These are phyloP conservation scores for Malus fusca DNA, from an alignment of 306 rosid species.

Conservation along the genomic window DNA sequence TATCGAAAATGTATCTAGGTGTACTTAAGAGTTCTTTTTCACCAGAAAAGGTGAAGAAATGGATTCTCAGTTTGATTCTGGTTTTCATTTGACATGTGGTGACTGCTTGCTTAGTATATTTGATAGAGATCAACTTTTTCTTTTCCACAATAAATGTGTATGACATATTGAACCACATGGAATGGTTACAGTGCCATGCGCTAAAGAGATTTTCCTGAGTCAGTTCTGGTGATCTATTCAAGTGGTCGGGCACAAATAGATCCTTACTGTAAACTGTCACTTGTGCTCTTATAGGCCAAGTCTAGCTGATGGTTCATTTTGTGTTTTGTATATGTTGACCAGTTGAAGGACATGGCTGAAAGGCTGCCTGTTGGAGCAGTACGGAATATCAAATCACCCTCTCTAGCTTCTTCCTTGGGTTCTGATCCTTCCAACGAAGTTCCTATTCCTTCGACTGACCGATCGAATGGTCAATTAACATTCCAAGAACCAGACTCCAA, in stretches of 20 bases:
- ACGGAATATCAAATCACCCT: constrained; percentile 63
- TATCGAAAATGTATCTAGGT: not conserved
- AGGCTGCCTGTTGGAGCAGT: constrained; percentile 87
- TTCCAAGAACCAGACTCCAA: constrained; percentile 60
- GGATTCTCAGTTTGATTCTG: not conserved
- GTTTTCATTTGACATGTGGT: not conserved
- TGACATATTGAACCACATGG: not conserved
- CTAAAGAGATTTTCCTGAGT: not conserved
- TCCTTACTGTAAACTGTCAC: not conserved
- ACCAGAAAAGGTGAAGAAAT: not conserved
- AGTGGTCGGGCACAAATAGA: not conserved
- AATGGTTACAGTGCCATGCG: not conserved
- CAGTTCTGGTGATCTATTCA: not conserved
- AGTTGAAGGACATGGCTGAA: constrained; percentile 99
- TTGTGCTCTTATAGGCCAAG: not conserved
- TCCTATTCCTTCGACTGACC: constrained; percentile 46
- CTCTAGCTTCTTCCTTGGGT: constrained; percentile 67
- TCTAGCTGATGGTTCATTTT: not conserved
- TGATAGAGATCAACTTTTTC: not conserved
- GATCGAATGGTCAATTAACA: constrained; percentile 51
- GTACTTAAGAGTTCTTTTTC: not conserved
- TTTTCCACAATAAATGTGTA: not conserved
- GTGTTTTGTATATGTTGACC: constrained; percentile 14
- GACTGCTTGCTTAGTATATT: not conserved
- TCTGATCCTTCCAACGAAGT: constrained; percentile 56